Conservation (phyloP, 805 yeast genomes). For the baker's yeast (Saccharomyces cerevisiae) region DNA sequence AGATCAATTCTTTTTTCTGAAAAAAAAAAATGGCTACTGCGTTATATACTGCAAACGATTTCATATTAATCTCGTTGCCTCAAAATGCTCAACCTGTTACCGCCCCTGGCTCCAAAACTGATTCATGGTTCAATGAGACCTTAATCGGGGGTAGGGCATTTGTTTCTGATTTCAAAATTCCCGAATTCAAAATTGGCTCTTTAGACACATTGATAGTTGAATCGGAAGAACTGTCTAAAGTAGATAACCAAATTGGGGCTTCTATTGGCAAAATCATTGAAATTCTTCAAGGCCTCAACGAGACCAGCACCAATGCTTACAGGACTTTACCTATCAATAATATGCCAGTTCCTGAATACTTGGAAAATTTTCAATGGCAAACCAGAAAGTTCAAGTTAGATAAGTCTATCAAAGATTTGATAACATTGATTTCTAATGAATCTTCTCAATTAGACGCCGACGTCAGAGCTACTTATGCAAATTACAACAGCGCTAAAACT, state of each 20-base stretch:
- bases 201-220: slow-evolving; percentile 85
- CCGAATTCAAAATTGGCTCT: slow-evolving; percentile 89
- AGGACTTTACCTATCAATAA: slow-evolving; percentile 45
- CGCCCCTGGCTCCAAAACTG: slow-evolving; percentile 33
- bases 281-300: slow-evolving; percentile 44
- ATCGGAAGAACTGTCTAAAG: slow-evolving; percentile 78
- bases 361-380: slow-evolving; percentile 81
- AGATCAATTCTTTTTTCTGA: neutral
- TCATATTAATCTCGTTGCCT: slow-evolving; percentile 49
- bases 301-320: slow-evolving; percentile 38
- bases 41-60: slow-evolving; percentile 29
- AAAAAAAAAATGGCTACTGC: slow-evolving; percentile 19
- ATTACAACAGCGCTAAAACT: slow-evolving; percentile 75
- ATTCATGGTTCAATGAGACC: slow-evolving; percentile 46
- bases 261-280: slow-evolving; percentile 73
- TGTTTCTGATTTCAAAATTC: slow-evolving; percentile 52
- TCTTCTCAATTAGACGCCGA: slow-evolving; percentile 79
- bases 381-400: slow-evolving; percentile 78
- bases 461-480: slow-evolving; percentile 64
- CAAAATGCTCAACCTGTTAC: slow-evolving; percentile 46
- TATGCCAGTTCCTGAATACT: slow-evolving; percentile 47
- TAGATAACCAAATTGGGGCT: slow-evolving; percentile 67
- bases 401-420: slow-evolving; percentile 70
- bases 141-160: slow-evolving; percentile 53
- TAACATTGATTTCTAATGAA: slow-evolving; percentile 62